Conservation (phyloP, 2,329 filamentous ascomycete species). For the Fusarium sp. region DNA sequence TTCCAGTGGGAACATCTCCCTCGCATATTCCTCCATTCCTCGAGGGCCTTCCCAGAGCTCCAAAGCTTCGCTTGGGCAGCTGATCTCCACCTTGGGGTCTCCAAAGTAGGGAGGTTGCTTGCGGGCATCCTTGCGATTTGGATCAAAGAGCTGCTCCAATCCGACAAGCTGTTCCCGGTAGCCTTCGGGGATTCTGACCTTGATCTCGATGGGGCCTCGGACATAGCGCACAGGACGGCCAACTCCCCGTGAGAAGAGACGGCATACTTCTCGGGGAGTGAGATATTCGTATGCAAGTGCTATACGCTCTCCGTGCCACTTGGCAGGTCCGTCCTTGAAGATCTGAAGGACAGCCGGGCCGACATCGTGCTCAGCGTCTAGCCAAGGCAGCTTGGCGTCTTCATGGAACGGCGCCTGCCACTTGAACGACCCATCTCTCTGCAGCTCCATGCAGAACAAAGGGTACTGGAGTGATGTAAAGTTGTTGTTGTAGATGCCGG, state of each 20-base stretch:
- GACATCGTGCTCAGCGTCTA: slow-evolving; percentile 96
- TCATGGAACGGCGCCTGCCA: slow-evolving; percentile 97
- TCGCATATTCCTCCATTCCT: slow-evolving; percentile 92
- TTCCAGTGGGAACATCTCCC: slow-evolving; percentile 93
- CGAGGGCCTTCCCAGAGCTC: slow-evolving; percentile 92
- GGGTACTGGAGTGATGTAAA: slow-evolving; percentile 95
- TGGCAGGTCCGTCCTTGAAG: slow-evolving; percentile 90
- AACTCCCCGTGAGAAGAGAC: slow-evolving; percentile 82
- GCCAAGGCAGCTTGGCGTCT: slow-evolving; percentile 89
- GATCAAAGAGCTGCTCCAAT: slow-evolving; percentile 69
- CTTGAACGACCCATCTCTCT: slow-evolving; percentile 84
- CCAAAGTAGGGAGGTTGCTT: slow-evolving; percentile 75
- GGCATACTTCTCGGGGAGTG: slow-evolving; percentile 84
- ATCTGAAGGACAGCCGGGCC: slow-evolving; percentile 92
- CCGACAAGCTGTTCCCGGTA: slow-evolving; percentile 89
- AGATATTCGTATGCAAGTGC: slow-evolving; percentile 92
- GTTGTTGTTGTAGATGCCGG: slow-evolving; percentile 99
- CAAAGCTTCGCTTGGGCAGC: slow-evolving; percentile 80
- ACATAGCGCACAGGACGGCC: slow-evolving; percentile 83
- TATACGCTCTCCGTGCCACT: slow-evolving; percentile 84
- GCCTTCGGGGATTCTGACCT: slow-evolving; percentile 86
- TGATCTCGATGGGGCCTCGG: slow-evolving; percentile 82
- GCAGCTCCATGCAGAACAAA: slow-evolving; percentile 93
- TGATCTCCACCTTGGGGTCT: slow-evolving; percentile 65
- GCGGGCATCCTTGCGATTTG: slow-evolving; percentile 61